phyloP scores from a whole-genome alignment of 805 yeast genomes.

The Kregervanrija pseudodelftensis region DNA sequence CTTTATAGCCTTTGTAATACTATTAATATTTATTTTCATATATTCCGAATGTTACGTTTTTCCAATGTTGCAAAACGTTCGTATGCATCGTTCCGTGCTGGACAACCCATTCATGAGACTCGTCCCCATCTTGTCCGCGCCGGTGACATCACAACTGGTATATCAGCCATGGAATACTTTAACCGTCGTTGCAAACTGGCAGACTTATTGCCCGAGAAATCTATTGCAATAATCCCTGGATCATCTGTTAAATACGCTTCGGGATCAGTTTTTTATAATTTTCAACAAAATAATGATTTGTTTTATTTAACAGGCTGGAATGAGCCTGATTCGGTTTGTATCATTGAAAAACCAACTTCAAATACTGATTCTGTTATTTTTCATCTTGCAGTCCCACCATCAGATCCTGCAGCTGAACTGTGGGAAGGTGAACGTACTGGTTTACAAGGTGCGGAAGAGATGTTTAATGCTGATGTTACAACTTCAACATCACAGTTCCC shows the following conservation, averaged over 20 bases:
- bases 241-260: conserved; percentile 69
- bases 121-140: conserved; percentile 65
- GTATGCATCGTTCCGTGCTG: conserved; percentile 31
- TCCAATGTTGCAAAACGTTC: no score
- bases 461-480: conserved; percentile 82
- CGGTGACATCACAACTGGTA: conserved; percentile 86
- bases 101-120: conserved; percentile 86
- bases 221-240: conserved; percentile 73
- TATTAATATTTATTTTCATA: no score
- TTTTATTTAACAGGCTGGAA: conserved; percentile 88
- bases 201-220: conserved; percentile 47
- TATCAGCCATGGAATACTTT: conserved; percentile 75
- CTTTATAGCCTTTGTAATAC: no score
- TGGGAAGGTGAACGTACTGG: conserved; percentile 98
- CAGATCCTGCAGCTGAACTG: conserved; percentile 66
- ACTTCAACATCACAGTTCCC: conserved; percentile 41
- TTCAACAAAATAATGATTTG: conserved; percentile 87
- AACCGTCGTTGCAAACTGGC: conserved; percentile 60
- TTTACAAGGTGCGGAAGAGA: conserved; percentile 67
- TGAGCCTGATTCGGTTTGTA: conserved; percentile 73
- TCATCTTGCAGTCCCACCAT: conserved; percentile 82
- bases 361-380: conserved; percentile 48
- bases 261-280: conserved; percentile 85
- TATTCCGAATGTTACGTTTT: no score
- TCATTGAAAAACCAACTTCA: conserved; percentile 54